Evolutionary conservation across 2,329 filamentous ascomycete species (phyloP).

Genomic region (Diaporthe citriasiana): DNA sequence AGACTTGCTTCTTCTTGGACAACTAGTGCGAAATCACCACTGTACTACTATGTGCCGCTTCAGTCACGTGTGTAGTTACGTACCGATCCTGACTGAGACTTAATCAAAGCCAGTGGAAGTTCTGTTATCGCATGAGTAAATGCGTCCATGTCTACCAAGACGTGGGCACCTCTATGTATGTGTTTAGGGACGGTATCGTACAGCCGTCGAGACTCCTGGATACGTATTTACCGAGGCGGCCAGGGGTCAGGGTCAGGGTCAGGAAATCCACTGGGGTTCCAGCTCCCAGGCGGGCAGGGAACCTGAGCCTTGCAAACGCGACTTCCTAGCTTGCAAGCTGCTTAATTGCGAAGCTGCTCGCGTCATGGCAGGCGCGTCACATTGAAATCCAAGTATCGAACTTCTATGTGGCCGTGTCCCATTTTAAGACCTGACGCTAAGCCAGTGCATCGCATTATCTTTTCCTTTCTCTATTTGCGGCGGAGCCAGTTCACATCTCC

Average conservation of each 20-base stretch:
- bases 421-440: not conserved
- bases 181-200: not conserved
- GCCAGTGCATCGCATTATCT: not conserved
- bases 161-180: no score
- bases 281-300: not conserved
- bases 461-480: not conserved
- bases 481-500: not conserved
- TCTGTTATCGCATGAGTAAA: not conserved
- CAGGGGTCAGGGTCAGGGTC: not conserved
- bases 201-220: not conserved
- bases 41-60: no score
- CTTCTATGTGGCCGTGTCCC: not conserved
- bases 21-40: no score
- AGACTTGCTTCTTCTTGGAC: not conserved
- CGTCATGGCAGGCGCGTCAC: conserved; percentile 19
- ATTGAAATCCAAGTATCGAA: not conserved
- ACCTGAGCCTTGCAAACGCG: conserved; percentile 2
- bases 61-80: not conserved
- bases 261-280: not conserved
- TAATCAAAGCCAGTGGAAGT: not conserved
- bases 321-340: conserved; percentile 7
- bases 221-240: no score
- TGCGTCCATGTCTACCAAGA: not conserved
- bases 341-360: conserved; percentile 1
- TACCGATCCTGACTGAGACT: no score